phyloP scores from a whole-genome alignment of 768 basidiomycete species.

The Tulasnella sp. region DNA sequence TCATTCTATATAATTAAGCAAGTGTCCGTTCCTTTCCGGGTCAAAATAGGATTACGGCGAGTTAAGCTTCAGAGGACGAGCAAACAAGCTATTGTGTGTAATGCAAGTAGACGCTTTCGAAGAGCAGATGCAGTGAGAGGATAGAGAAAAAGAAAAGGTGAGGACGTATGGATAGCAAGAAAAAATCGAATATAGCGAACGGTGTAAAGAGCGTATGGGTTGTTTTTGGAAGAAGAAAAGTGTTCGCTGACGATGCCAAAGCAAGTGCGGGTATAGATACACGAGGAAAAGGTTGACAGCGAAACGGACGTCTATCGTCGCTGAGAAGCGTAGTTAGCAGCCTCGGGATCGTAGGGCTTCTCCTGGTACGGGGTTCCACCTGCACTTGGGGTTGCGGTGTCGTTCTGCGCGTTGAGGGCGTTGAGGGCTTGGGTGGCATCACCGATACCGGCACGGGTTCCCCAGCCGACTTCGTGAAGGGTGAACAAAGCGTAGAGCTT shows the following conservation, averaged over 20 bases:
- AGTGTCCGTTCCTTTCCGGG: background rate
- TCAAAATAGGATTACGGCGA: background rate
- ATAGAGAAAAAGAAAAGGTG: no score
- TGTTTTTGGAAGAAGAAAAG: background rate
- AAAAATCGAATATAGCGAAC: background rate
- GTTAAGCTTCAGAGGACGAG: background rate
- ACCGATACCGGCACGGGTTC: constrained; percentile 88
- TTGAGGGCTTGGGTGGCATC: constrained; percentile 68
- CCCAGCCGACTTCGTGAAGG: constrained; percentile 83
- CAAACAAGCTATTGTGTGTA: background rate
- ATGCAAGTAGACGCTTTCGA: background rate
- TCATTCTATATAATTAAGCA: background rate
- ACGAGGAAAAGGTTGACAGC: background rate
- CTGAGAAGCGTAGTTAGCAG: background rate
- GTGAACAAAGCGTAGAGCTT: constrained; percentile 86
- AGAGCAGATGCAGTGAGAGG: background rate
- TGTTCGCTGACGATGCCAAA: background rate
- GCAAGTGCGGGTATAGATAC: background rate
- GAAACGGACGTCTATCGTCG: background rate
- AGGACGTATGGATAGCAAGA: background rate
- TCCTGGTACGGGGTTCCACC: background rate
- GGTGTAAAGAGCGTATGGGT: background rate
- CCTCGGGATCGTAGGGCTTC: constrained; percentile 4
- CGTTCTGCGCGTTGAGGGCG: constrained; percentile 33
- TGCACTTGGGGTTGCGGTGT: background rate